Conservation (phyloP, 768 basidiomycete species). For the Tricholoma matsutake region DNA sequence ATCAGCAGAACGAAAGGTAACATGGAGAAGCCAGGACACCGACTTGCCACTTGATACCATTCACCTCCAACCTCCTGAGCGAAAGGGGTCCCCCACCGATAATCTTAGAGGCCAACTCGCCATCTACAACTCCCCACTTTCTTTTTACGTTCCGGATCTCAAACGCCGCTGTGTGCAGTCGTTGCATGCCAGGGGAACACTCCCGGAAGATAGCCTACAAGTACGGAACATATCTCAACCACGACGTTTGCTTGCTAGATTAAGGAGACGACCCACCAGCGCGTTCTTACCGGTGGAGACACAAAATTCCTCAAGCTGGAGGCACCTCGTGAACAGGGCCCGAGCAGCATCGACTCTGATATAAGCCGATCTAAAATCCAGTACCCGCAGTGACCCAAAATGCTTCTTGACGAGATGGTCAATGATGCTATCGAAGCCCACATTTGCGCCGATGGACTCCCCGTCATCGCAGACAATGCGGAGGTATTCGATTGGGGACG, state of each 20-base stretch:
- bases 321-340: constrained; percentile 29
- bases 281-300: constrained; percentile 27
- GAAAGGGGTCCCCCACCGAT: constrained; percentile 21
- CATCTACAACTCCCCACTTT: constrained; percentile 16
- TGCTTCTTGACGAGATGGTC: constrained; percentile 32
- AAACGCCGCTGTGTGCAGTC: constrained; percentile 32
- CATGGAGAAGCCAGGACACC: neutral
- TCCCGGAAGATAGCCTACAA: constrained; percentile 25
- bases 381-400: constrained; percentile 22
- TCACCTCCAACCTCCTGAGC: constrained; percentile 30
- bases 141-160: constrained; percentile 30
- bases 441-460: constrained; percentile 7
- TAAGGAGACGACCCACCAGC: constrained; percentile 26
- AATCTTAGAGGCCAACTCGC: constrained; percentile 21
- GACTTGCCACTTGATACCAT: constrained; percentile 34
- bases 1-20: neutral
- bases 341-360: constrained; percentile 16
- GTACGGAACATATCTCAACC: neutral
- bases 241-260: neutral
- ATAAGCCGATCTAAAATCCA: constrained; percentile 21
- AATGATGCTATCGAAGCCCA: constrained; percentile 32
- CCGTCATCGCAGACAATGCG: constrained; percentile 24
- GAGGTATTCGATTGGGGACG: constrained; percentile 30
- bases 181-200: constrained; percentile 13
- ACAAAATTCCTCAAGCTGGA: constrained; percentile 33